Evolutionary conservation across 1,284 basidiomycete species (phyloP).

Genomic region (Trametes versicolor): DNA sequence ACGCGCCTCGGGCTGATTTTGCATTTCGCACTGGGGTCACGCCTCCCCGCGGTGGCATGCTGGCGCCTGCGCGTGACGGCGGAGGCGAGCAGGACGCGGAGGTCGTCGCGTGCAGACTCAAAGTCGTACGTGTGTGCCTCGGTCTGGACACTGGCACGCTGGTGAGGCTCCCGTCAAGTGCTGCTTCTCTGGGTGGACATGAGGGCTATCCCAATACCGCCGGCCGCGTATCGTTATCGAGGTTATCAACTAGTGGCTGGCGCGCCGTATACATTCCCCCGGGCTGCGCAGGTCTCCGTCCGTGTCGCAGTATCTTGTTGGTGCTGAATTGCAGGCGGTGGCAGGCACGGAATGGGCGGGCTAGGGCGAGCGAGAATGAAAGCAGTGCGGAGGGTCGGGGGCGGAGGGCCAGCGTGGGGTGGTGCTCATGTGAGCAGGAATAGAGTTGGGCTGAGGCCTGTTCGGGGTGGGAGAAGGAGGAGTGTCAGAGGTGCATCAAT

Average conservation of each 20-base stretch:
- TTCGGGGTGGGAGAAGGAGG: slow-evolving; percentile 2
- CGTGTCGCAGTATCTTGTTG: background rate
- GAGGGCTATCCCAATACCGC: background rate
- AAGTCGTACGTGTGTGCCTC: background rate
- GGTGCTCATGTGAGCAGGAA: slow-evolving; percentile 23
- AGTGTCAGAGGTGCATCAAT: slow-evolving; percentile 28
- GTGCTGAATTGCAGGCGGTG: background rate
- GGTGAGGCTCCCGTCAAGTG: background rate
- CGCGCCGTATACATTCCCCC: slow-evolving; percentile 9
- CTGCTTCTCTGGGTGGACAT: background rate
- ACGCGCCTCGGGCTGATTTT: slow-evolving; percentile 14
- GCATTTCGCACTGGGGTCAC: slow-evolving; percentile 8
- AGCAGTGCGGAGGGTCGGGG: background rate
- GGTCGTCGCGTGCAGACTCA: background rate
- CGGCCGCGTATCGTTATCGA: slow-evolving; percentile 19
- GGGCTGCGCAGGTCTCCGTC: background rate
- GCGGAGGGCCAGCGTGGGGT: slow-evolving; percentile 12
- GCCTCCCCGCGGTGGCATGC: background rate
- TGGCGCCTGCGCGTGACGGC: slow-evolving; percentile 1
- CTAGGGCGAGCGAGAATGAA: slow-evolving; percentile 7
- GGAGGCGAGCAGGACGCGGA: background rate
- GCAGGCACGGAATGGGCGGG: background rate
- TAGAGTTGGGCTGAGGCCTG: slow-evolving; percentile 13
- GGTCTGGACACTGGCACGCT: slow-evolving; percentile 7
- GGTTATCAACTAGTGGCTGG: background rate